Evolutionary conservation across 352 stramenopile genomes (phyloP).

Genomic region (Phytophthora aleatoria): DNA sequence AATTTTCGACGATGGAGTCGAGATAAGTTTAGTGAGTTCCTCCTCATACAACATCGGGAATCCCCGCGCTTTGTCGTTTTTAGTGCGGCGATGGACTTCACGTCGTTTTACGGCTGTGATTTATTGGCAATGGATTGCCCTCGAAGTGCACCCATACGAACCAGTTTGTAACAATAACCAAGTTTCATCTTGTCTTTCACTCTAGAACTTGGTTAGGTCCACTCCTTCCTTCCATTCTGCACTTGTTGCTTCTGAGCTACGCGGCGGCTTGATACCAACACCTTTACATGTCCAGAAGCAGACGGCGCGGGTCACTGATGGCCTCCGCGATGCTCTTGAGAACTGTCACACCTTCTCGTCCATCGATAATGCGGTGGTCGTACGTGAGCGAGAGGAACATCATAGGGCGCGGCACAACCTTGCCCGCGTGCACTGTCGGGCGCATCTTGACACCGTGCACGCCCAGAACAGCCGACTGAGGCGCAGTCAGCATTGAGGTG

Average conservation of each 20-base stretch:
- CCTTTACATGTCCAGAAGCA: conserved; percentile 88
- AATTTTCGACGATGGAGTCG: conserved; percentile 15
- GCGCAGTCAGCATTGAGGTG: conserved; percentile 98
- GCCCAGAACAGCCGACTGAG: conserved; percentile 97
- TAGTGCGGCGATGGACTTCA: conserved; percentile 2
- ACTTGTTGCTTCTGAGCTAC: background rate
- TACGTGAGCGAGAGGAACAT: conserved; percentile 99
- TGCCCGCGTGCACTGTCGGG: conserved; percentile 90
- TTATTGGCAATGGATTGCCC: conserved; percentile 13
- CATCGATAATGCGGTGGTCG: conserved; percentile 99
- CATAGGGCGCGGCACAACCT: conserved; percentile 98
- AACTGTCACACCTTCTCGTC: conserved; percentile 99
- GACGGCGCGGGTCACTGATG: conserved; percentile 94
- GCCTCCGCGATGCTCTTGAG: conserved; percentile 98
- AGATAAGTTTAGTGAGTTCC: conserved; percentile 10
- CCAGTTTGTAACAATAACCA: conserved; percentile 23
- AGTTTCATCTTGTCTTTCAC: conserved; percentile 25
- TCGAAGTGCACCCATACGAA: conserved; percentile 11
- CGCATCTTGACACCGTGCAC: conserved; percentile 99
- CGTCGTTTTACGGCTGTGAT: conserved; percentile 5
- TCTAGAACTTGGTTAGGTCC: conserved; percentile 18
- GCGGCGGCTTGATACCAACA: background rate
- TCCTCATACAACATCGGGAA: background rate
- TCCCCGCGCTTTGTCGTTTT: background rate
- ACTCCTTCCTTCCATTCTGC: conserved; percentile 14